Conservation (phyloP, 495 filamentous ascomycete genomes). For the Letharia columbiana region DNA sequence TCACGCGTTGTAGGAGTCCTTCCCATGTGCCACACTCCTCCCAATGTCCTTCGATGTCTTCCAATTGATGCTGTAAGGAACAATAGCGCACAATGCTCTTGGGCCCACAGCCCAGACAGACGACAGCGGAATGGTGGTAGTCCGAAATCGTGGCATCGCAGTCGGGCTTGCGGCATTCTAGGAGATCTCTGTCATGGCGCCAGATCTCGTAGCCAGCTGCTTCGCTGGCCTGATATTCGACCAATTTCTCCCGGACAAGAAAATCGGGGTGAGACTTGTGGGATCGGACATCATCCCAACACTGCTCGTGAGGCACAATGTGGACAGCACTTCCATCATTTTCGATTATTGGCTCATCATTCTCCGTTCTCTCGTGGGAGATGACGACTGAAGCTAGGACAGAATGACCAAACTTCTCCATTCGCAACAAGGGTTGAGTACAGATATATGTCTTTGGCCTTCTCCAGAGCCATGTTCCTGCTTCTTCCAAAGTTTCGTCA, state of each 20-base stretch:
- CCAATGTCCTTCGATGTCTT: constrained; percentile 35
- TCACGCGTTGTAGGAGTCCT: background rate
- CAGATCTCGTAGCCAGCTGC: constrained; percentile 17
- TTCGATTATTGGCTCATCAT: constrained; percentile 2
- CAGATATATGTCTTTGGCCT: constrained; percentile 9
- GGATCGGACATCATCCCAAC: constrained; percentile 16
- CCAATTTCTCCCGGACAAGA: constrained; percentile 12
- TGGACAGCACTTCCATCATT: constrained; percentile 11
- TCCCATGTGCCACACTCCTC: constrained; percentile 24
- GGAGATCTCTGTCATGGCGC: constrained; percentile 20
- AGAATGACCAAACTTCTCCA: background rate
- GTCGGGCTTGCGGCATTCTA: constrained; percentile 25
- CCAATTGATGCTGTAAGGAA: constrained; percentile 31
- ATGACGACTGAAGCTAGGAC: constrained; percentile 11
- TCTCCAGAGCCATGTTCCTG: constrained; percentile 9
- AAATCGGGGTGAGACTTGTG: constrained; percentile 20
- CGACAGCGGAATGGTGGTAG: constrained; percentile 31
- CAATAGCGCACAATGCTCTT: constrained; percentile 37
- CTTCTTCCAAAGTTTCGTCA: background rate
- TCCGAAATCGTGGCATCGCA: constrained; percentile 47
- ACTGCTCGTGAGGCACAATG: constrained; percentile 12
- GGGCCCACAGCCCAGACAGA: constrained; percentile 41
- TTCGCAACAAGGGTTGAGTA: background rate
- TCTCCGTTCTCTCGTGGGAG: constrained; percentile 5
- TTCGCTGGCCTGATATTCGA: constrained; percentile 24